These are phyloP conservation scores for Kazachstania kunashirensis DNA, from an alignment of 805 yeast genomes.

Conservation along the genomic window DNA sequence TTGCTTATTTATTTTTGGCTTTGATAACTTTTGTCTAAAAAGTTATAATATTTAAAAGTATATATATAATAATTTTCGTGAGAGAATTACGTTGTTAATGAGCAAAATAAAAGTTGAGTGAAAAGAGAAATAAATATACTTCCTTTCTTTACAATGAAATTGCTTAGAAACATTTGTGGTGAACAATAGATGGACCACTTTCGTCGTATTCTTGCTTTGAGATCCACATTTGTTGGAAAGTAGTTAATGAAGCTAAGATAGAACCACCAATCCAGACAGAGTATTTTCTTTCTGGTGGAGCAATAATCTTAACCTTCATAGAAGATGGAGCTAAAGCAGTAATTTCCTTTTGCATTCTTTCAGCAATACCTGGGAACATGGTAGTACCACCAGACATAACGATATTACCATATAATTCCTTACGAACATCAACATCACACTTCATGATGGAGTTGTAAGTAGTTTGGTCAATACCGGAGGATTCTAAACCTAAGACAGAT, in stretches of 20 bases:
- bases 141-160: no score
- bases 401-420: slow-evolving; percentile 97
- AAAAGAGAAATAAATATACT: no score
- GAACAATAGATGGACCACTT: slow-evolving; percentile 98
- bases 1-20: no score
- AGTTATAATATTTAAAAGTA: no score
- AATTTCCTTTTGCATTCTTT: slow-evolving; percentile 99
- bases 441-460: slow-evolving; percentile 67
- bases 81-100: no score
- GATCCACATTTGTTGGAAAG: slow-evolving; percentile 99
- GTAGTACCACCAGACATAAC: slow-evolving; percentile 99
- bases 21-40: no score
- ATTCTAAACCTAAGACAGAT: slow-evolving; percentile 78
- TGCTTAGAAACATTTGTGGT: slow-evolving; percentile 42
- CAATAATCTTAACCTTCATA: slow-evolving; percentile 98
- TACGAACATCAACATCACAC: slow-evolving; percentile 98
- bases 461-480: slow-evolving; percentile 99
- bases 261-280: slow-evolving; percentile 99
- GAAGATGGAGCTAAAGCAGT: slow-evolving; percentile 99
- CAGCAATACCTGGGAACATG: slow-evolving; percentile 99
- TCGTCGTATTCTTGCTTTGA: slow-evolving; percentile 99
- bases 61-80: no score
- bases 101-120: no score
- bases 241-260: slow-evolving; percentile 93
- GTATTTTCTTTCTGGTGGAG: slow-evolving; percentile 99